phyloP scores from a whole-genome alignment of 2,329 filamentous ascomycete species.

The Cordyceps cateniannulata region DNA sequence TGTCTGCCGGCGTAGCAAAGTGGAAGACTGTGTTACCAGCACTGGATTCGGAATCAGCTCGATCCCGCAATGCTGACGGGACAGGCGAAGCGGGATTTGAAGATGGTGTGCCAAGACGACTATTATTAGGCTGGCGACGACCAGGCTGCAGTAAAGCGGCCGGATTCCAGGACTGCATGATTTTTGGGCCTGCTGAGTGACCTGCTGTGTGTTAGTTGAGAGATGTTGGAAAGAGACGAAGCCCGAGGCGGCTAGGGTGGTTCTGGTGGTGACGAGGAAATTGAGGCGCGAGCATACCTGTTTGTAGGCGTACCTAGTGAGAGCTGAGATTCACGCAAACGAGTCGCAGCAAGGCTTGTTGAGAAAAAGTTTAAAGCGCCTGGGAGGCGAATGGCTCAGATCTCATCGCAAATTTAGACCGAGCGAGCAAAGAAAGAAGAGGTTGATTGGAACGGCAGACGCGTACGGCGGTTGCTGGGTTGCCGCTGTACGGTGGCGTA shows the following conservation, averaged over 20 bases:
- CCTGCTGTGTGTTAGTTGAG: conserved; percentile 19
- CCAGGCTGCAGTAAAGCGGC: conserved; percentile 33
- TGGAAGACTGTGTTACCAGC: conserved; percentile 33
- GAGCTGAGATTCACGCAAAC: background rate
- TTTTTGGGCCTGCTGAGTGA: conserved; percentile 21
- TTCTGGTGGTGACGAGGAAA: background rate
- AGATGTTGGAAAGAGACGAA: background rate
- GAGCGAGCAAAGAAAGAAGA: background rate
- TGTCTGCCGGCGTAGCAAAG: conserved; percentile 32
- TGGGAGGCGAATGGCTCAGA: background rate
- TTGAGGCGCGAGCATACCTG: conserved; percentile 2
- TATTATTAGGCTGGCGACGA: conserved; percentile 23
- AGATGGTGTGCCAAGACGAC: conserved; percentile 21
- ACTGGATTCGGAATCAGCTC: conserved; percentile 21
- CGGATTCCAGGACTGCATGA: conserved; percentile 34
- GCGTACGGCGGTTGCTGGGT: background rate
- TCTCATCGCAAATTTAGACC: background rate
- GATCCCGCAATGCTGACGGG: conserved; percentile 16
- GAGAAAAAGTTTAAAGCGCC: conserved; percentile 5
- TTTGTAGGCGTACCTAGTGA: conserved; percentile 9
- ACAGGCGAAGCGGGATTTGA: conserved; percentile 20
- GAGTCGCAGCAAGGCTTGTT: background rate
- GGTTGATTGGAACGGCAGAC: background rate
- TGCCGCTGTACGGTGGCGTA: background rate
- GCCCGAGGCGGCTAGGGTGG: background rate